Conservation (phyloP, 805 yeast genomes). For the Komagataella pseudopastoris region DNA sequence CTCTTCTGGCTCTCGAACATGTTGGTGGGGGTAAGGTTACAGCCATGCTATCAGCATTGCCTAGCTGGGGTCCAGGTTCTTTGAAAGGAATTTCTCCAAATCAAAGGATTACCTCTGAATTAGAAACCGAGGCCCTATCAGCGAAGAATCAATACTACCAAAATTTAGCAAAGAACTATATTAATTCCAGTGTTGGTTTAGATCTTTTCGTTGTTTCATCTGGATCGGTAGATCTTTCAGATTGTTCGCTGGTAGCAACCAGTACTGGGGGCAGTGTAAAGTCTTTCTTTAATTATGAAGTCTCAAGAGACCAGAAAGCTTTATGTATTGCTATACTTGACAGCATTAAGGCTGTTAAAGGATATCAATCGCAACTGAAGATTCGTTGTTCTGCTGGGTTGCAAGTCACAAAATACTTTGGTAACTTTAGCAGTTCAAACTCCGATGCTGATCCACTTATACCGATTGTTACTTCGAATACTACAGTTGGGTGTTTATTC, state of each 20-base stretch:
- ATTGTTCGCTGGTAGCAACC: constrained; percentile 48
- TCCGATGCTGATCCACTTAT: constrained; percentile 47
- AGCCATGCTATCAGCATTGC: constrained; percentile 51
- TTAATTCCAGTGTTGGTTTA: constrained; percentile 50
- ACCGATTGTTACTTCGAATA: constrained; percentile 52
- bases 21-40: constrained; percentile 81
- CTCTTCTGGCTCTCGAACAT: constrained; percentile 41
- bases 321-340: constrained; percentile 10
- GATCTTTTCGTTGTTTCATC: constrained; percentile 63
- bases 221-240: constrained; percentile 58
- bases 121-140: constrained; percentile 33
- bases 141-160: constrained; percentile 52
- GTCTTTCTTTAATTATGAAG: constrained; percentile 53
- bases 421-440: constrained; percentile 29
- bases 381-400: constrained; percentile 82
- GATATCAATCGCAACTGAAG: constrained; percentile 73
- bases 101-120: constrained; percentile 23
- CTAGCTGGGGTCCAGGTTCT: constrained; percentile 73
- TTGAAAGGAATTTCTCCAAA: constrained; percentile 27
- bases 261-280: constrained; percentile 61
- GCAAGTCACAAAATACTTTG: constrained; percentile 66
- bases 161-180: constrained; percentile 41
- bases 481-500: constrained; percentile 58
- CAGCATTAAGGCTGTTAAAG: constrained; percentile 54
- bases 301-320: constrained; percentile 51